Base-by-base conservation (phyloP, 2,329 filamentous ascomycete species). In the Clarireedia homoeocarpa region DNA sequence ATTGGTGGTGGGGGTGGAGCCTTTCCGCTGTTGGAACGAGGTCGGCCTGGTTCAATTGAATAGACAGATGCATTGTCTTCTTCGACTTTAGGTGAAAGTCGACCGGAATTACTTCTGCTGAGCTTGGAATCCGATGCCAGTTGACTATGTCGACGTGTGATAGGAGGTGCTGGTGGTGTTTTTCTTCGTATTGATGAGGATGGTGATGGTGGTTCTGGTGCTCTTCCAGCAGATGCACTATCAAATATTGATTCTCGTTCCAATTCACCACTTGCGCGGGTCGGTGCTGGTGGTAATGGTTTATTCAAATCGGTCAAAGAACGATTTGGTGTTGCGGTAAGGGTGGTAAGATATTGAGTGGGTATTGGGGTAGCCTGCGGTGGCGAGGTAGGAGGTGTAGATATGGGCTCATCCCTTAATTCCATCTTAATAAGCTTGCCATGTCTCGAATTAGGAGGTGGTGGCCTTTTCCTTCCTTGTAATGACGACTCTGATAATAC, bases 401-500 rank as follows among this genome's bases (percentile, higher is more conserved):
- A 66, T 67, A 71, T 56, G 67, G 74, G 62, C 57, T 75, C 62
- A 51, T 65, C 68, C 52, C 71, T 72, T 58, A 74, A 62, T 64
- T 78, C 72, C 45, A 74, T 69, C 61, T 77, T 82, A 61, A 92
- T 86, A 17, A 85, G 77, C 70, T 86, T 91, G 4, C 89, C 89
- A 71, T 91, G 88, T 54, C 88, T 82, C 51, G 86, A 90, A 66
- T 80, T 89, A 10, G 88, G 88, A 6, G 86, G 86, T 5, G 88
- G 88, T 14, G 86, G 86, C 60, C 81, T 82, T 70, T 82, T 84
- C 67, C 85, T 87, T 61, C 77, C 73, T 17, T 38, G 23, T 42
- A 73, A 68, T 51, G 67, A 36, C 15, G 54, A 47, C 15, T 59
- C 59, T 44, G 56, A 51, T 7, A 67, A 61, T 46, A 75, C 65